Evolutionary conservation across 139 green algal species (phyloP).

Genomic region (Coelastrella sp.): DNA sequence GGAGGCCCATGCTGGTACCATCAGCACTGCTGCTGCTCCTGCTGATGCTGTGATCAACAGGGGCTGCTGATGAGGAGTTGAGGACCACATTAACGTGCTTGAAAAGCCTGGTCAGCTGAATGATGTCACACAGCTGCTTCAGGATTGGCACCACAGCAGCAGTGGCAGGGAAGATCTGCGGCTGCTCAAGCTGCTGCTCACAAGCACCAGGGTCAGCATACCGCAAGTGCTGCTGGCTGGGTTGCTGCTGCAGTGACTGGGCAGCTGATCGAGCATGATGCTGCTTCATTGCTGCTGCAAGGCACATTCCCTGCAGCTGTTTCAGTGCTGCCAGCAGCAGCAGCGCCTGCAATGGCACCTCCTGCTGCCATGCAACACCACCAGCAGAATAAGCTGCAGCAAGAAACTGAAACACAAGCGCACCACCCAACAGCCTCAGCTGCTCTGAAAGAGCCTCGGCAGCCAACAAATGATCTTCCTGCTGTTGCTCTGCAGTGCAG

Average conservation of each 20-base stretch:
- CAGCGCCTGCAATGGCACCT: slow-evolving; percentile 32
- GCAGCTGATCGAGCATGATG: background rate
- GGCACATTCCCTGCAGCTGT: slow-evolving; percentile 5
- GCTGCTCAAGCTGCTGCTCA: too few species aligned
- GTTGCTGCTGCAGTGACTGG: too few species aligned
- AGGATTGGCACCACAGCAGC: too few species aligned
- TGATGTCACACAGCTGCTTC: too few species aligned
- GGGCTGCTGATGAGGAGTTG: too few species aligned
- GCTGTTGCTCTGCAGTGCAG: background rate
- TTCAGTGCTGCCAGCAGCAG: slow-evolving; percentile 17
- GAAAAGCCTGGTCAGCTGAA: too few species aligned
- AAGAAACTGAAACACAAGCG: slow-evolving; percentile 8
- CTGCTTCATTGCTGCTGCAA: background rate
- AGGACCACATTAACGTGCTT: too few species aligned
- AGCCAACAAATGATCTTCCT: background rate
- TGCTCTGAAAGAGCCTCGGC: background rate
- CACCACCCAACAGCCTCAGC: background rate
- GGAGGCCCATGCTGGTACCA: too few species aligned
- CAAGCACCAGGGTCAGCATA: too few species aligned
- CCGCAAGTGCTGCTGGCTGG: too few species aligned
- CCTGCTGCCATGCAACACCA: slow-evolving; percentile 19
- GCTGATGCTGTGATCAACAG: too few species aligned
- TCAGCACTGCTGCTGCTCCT: background rate
- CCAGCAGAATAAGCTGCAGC: slow-evolving; percentile 7
- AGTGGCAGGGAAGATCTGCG: too few species aligned